A percentile compares a stretch with the other conserved stretches of the same genome.
Conservation (phyloP, 176 grass and related monocot species). For the Typha latifolia region DNA sequence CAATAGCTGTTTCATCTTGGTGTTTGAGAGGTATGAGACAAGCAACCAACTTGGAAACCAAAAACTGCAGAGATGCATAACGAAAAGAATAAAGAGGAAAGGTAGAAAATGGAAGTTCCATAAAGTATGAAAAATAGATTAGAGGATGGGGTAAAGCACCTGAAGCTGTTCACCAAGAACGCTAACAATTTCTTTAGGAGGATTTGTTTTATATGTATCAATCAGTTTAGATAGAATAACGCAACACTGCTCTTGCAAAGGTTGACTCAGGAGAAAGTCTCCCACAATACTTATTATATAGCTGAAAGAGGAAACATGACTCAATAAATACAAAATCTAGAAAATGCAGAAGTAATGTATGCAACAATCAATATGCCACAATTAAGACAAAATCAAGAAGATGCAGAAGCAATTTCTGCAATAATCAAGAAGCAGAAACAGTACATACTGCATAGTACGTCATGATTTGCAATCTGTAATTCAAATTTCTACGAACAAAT, state of each 20-base stretch:
- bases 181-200: slow-evolving; percentile 38
- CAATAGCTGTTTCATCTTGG: slow-evolving; percentile 26
- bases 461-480: no score
- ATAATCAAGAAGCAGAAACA: no score
- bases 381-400: no score
- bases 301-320: slow-evolving; percentile 31
- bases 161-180: slow-evolving; percentile 87
- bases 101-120: background rate
- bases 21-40: slow-evolving; percentile 52
- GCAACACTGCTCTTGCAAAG: slow-evolving; percentile 75
- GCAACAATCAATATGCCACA: no score
- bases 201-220: slow-evolving; percentile 41
- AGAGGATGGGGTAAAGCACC: slow-evolving; percentile 32
- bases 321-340: no score
- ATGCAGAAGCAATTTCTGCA: no score
- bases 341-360: no score
- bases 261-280: slow-evolving; percentile 41
- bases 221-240: slow-evolving; percentile 70
- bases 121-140: background rate
- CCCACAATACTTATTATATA: slow-evolving; percentile 90
- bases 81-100: background rate
- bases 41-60: slow-evolving; percentile 77
- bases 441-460: no score
- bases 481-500: no score
- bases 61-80: slow-evolving; percentile 31